Evolutionary conservation across 257 asterid genomes (phyloP).

Genomic region (Capsicum baccatum): DNA sequence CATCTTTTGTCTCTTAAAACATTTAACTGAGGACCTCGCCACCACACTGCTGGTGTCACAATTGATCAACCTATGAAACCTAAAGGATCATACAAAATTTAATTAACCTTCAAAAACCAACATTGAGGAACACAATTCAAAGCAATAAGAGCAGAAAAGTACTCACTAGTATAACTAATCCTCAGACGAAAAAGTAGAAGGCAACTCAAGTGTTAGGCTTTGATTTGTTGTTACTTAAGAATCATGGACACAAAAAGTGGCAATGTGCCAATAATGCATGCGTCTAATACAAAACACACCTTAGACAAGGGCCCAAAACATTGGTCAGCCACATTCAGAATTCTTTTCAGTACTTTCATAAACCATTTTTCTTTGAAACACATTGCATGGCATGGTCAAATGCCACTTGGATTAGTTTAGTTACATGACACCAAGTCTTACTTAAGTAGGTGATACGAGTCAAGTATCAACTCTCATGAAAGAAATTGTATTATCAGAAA

Average conservation of each 20-base stretch:
- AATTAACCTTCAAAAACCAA: constrained; percentile 27
- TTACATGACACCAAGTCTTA: neutral
- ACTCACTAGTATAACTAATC: neutral
- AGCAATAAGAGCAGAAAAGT: constrained; percentile 19
- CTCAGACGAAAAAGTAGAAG: neutral
- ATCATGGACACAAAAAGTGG: neutral
- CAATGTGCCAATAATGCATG: constrained; percentile 11
- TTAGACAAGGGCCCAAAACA: neutral
- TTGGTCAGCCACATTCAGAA: constrained; percentile 10
- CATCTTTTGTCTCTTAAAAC: constrained; percentile 38
- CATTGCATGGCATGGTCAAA: neutral
- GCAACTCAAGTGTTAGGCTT: neutral
- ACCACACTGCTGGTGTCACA: constrained; percentile 50
- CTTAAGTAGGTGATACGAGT: constrained; percentile 10
- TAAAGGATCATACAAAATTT: constrained; percentile 39
- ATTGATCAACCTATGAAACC: constrained; percentile 83
- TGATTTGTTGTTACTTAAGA: neutral
- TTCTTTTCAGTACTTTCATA: neutral
- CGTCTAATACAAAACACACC: neutral
- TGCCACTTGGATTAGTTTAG: constrained; percentile 14
- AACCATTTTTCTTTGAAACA: neutral
- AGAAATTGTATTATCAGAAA: neutral
- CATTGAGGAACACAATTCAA: constrained; percentile 26
- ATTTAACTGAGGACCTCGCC: constrained; percentile 41
- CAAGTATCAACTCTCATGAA: neutral